Evolutionary conservation across 495 filamentous ascomycete species (phyloP), one percentile per base, ranked within the genome.

Genomic region (Penicillium canescens): DNA sequence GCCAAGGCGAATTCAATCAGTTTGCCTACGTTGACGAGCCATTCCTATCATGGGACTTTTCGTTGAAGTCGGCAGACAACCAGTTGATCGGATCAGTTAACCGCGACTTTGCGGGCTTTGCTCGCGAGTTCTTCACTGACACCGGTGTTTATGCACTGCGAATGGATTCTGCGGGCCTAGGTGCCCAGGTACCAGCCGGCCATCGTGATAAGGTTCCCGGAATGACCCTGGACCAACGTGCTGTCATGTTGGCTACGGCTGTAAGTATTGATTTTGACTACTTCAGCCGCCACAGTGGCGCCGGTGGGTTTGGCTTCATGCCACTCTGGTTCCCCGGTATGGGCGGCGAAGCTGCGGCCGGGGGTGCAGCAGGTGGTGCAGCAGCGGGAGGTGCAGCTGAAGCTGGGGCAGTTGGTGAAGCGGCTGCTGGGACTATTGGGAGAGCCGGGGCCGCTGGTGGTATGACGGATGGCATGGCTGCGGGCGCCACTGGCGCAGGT

Each of bases 181-280:
- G 66, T 10, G 53, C 66, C 12, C 75, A 78, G 46, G 62, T 74
- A 14, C 64, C 68, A 12, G 52, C 59, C 4, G 51, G 44, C 10
- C 54, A 72, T 14, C 43, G 33, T 4, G 51, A 57, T 8, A 41
- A 62, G 0, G 50, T 53, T 1, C 59, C 73, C 2, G 84, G 79
- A 1, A 86, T 89, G 84, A 86, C 84, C 16, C 76, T 89, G 6
- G 86, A 88, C 58, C 85, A 88, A 69, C 78, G 86, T 35, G 86
- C 86, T 1, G 79, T 88, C 21, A 88, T 88, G 85, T 73, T 89
- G 28, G 86, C 86, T 14, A 86, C 85, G 2, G 86, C 86, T 14
- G 85, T 88, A 14, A 86, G 79, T 42, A 73, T 89, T 45, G 86
- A 89, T 64, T 89, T 88, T 52, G 86, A 89, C 63, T 89, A 88